Percentiles rank a stretch among this genome's conserved stretches.
These are phyloP conservation scores for Microascus cirrosus DNA, from an alignment of 2,329 filamentous ascomycete species.

Conservation along the genomic window DNA sequence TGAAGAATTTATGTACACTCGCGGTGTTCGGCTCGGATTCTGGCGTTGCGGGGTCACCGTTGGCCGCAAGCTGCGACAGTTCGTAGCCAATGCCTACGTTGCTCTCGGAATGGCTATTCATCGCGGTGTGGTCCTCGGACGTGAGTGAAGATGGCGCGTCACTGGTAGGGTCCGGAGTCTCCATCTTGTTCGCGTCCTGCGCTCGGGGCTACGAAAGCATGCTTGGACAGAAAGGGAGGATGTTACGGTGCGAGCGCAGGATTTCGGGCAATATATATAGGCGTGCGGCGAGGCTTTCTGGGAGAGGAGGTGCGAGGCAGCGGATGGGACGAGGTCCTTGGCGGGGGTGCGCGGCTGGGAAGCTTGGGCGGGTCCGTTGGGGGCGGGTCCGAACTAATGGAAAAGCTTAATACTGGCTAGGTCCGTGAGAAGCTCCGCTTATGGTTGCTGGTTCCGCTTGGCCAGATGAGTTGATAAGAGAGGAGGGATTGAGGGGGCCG, in stretches of 20 bases:
- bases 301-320: neutral
- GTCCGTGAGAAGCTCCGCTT: neutral
- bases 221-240: neutral
- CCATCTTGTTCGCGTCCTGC: neutral
- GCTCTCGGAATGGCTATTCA: neutral
- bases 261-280: neutral
- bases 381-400: neutral
- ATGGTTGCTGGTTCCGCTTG: neutral
- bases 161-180: neutral
- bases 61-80: neutral
- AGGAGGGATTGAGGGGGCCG: neutral
- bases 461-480: neutral
- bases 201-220: neutral
- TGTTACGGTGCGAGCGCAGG: neutral
- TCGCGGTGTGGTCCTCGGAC: neutral
- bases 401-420: neutral
- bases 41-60: neutral
- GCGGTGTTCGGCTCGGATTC: neutral
- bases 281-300: neutral
- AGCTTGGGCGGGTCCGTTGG: neutral
- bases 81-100: neutral
- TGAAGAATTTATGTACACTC: slow-evolving; percentile 1
- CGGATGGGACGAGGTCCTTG: neutral
- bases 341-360: neutral
- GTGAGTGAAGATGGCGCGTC: neutral